Percentiles rank a stretch among this genome's conserved stretches.
Evolutionary conservation across 2,329 filamentous ascomycete species (phyloP).

Genomic region (Colletotrichum tanaceti): DNA sequence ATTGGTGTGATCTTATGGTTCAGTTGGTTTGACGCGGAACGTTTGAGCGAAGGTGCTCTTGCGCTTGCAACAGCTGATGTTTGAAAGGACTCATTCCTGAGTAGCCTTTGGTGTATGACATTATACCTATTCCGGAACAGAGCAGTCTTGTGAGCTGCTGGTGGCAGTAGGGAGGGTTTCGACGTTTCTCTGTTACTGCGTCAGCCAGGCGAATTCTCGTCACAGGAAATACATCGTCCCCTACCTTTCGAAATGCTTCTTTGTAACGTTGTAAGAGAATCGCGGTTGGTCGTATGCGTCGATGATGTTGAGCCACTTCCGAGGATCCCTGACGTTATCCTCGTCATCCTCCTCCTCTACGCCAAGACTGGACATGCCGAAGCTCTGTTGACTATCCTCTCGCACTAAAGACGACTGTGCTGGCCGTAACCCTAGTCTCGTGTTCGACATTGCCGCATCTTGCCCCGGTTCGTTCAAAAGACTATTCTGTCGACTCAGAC

Average conservation of each 20-base stretch:
- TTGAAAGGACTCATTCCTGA: conserved; percentile 94
- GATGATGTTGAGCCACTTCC: conserved; percentile 86
- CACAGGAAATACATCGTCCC: conserved; percentile 26
- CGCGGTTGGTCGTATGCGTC: conserved; percentile 88
- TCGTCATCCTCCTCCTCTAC: conserved; percentile 67
- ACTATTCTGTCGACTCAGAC: conserved; percentile 72
- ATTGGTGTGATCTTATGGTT: conserved; percentile 92
- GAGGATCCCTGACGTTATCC: conserved; percentile 72
- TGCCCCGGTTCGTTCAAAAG: conserved; percentile 68
- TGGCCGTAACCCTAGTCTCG: conserved; percentile 66
- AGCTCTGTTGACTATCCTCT: conserved; percentile 74
- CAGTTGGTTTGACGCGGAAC: conserved; percentile 72
- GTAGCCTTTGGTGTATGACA: conserved; percentile 88
- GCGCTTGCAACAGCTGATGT: conserved; percentile 77
- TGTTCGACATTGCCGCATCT: conserved; percentile 64
- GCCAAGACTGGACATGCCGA: conserved; percentile 67
- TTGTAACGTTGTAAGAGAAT: conserved; percentile 78
- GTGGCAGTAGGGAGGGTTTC: conserved; percentile 78
- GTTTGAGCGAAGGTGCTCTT: conserved; percentile 64
- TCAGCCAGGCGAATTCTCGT: conserved; percentile 39
- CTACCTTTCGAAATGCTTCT: conserved; percentile 90
- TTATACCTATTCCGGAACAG: conserved; percentile 93
- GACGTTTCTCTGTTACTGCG: conserved; percentile 62
- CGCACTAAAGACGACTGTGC: conserved; percentile 56
- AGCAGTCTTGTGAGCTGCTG: conserved; percentile 82